Conservation (phyloP, 805 yeast genomes). For the Komagataella phaffii region DNA sequence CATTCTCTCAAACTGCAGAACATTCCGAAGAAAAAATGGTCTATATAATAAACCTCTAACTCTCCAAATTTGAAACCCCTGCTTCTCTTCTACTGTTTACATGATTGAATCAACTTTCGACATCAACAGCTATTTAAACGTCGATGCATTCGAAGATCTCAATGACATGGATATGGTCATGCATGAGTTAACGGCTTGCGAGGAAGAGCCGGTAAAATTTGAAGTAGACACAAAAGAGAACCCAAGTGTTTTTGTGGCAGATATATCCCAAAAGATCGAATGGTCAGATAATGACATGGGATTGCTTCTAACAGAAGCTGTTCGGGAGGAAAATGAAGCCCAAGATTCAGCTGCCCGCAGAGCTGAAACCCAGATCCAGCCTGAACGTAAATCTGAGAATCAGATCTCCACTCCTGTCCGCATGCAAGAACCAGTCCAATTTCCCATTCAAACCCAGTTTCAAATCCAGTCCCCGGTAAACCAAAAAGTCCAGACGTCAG, state of each 20-base stretch:
- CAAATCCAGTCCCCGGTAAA: background rate
- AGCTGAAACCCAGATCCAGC: background rate
- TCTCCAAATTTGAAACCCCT: background rate
- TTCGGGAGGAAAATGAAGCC: background rate
- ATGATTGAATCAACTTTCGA: background rate
- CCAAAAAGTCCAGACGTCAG: background rate
- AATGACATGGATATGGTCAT: background rate
- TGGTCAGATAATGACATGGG: background rate
- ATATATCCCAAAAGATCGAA: background rate
- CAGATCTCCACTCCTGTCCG: background rate
- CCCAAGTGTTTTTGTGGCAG: background rate
- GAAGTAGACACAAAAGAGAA: background rate
- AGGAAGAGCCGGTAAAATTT: background rate
- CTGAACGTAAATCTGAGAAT: background rate
- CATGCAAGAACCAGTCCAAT: background rate
- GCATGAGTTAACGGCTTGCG: background rate
- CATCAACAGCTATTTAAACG: background rate
- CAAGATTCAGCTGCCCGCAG: background rate
- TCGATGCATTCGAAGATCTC: background rate
- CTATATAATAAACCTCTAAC: background rate
- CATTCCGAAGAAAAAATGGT: background rate
- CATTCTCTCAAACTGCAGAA: background rate
- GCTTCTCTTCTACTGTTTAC: background rate
- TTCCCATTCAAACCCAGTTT: background rate
- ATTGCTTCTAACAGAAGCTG: background rate